Base-by-base conservation (phyloP, 495 filamentous ascomycete species). In the Podospora bellae-mahoneyi region DNA sequence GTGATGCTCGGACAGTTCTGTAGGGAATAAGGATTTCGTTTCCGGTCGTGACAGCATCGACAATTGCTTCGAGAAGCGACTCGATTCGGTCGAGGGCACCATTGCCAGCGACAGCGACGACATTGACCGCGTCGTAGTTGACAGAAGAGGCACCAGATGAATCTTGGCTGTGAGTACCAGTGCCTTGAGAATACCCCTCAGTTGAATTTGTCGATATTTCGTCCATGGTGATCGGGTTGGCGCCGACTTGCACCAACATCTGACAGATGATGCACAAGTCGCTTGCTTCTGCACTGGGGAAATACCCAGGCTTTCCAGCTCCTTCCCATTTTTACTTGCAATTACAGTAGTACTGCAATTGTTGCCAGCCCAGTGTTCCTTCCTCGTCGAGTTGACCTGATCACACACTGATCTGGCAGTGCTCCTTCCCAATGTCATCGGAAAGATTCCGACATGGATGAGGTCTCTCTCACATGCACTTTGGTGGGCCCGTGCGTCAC, bases 11-110 rank as follows among this genome's bases (percentile, higher is more conserved):
- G 15, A 30, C 26, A 20, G 19, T 69, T 59, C 65, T 65, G 34
- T 80, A 76, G 0, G 80, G 78, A 64, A 90, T 86, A 4, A 68
- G 60, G n/a, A 89, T 73, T 39, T 81, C 73, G 13, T 73, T 72
- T n/a, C 78, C 75, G 18, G 80, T 72, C 28, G 71, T 68, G 16
- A 87, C 64, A 3, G 80, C 80, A 64, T 87, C 85, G 5, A 83
- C 66, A 27, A 89, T 84, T 4, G 70, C 62, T 64, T 84, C 81
- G 34, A 90, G 73, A 5, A 89, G 78, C 6, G 72, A 64, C 70
- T 89, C 86, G 65, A 89, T 85, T 26, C 78, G 81, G 23, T 75
- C 64, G 39, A 88, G 78, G 5, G 85, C 80, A 30, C 30, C 5
- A 3, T 23, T 23, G n/a, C 23, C 30, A 20, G 75, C 53, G 61